phyloP scores from a whole-genome alignment of 805 yeast genomes.

The Suhomyces emberorum region DNA sequence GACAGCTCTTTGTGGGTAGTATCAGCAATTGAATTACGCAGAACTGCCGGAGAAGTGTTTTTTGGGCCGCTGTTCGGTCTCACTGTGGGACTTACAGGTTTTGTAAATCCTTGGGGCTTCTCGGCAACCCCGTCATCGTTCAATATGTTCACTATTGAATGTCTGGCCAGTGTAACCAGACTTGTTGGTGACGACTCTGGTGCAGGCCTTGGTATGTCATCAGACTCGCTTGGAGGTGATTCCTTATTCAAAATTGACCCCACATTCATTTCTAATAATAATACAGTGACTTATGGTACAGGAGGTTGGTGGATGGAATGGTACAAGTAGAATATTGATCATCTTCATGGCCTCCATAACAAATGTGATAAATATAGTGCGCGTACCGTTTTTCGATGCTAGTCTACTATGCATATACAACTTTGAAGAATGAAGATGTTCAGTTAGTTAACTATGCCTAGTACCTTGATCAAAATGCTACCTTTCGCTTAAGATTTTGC shows the following conservation, averaged over 20 bases:
- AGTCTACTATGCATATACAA: too few relatives aligned
- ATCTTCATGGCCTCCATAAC: too few relatives aligned
- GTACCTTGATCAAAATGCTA: too few relatives aligned
- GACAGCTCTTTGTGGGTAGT: constrained; percentile 33
- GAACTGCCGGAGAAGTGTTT: constrained; percentile 4
- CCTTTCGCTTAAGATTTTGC: too few relatives aligned
- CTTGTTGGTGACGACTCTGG: constrained; percentile 4
- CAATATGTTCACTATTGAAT: constrained; percentile 28
- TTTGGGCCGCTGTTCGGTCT: background rate
- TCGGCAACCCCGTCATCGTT: constrained; percentile 15
- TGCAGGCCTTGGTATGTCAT: background rate
- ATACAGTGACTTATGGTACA: too few relatives aligned
- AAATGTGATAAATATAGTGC: too few relatives aligned
- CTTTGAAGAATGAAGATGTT: too few relatives aligned
- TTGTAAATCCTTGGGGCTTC: background rate
- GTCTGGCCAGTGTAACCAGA: constrained; percentile 18
- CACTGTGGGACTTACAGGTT: constrained; percentile 3
- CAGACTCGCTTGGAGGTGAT: constrained; percentile 24
- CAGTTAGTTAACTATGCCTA: too few relatives aligned
- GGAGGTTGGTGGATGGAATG: too few relatives aligned
- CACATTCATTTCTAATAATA: too few relatives aligned
- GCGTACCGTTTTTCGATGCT: too few relatives aligned
- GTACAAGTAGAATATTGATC: too few relatives aligned
- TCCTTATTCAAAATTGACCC: constrained; percentile 38
- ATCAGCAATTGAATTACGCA: constrained; percentile 20